Percentiles rank a stretch among this genome's conserved stretches.
Conservation (phyloP, 306 rosid genomes). For the Dryas alaskensis region DNA sequence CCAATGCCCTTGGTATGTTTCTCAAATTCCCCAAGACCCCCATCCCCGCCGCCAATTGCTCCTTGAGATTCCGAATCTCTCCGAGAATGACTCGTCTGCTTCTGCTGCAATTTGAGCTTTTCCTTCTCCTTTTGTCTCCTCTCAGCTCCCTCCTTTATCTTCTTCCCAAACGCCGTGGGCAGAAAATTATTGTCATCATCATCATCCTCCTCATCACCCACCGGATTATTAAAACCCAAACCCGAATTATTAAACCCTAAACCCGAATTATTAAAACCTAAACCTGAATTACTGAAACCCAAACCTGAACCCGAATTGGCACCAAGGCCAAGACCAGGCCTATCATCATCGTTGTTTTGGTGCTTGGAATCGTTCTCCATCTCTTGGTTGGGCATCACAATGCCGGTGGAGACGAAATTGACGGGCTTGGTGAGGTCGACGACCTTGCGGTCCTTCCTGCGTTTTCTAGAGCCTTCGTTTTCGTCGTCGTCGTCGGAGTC, state of each 20-base stretch:
- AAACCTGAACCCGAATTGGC: slow-evolving; percentile 42
- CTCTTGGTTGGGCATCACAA: slow-evolving; percentile 64
- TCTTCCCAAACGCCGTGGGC: slow-evolving; percentile 79
- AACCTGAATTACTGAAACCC: slow-evolving; percentile 38
- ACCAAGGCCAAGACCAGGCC: slow-evolving; percentile 59
- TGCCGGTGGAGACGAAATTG: slow-evolving; percentile 77
- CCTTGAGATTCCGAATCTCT: slow-evolving; percentile 16
- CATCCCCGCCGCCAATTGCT: slow-evolving; percentile 22
- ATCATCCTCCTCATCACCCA: slow-evolving; percentile 29
- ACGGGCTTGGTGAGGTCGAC: slow-evolving; percentile 70
- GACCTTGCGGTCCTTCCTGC: slow-evolving; percentile 47
- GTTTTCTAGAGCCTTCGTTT: slow-evolving; percentile 45
- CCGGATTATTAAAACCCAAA: slow-evolving; percentile 40
- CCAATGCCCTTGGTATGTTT: slow-evolving; percentile 85
- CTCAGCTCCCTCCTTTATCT: slow-evolving; percentile 77
- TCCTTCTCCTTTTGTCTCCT: slow-evolving; percentile 61
- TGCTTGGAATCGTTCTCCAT: slow-evolving; percentile 41
- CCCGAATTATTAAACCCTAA: slow-evolving; percentile 41
- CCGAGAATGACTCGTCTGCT: slow-evolving; percentile 38
- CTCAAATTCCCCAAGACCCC: slow-evolving; percentile 65
- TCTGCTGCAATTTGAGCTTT: slow-evolving; percentile 36
- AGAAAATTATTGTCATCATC: slow-evolving; percentile 37
- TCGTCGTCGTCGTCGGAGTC: slow-evolving; percentile 55
- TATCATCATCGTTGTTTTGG: slow-evolving; percentile 33
- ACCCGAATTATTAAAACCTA: slow-evolving; percentile 39